Evolutionary conservation across 441 rosid genomes (phyloP).

Genomic region (Eutrema salsugineum): DNA sequence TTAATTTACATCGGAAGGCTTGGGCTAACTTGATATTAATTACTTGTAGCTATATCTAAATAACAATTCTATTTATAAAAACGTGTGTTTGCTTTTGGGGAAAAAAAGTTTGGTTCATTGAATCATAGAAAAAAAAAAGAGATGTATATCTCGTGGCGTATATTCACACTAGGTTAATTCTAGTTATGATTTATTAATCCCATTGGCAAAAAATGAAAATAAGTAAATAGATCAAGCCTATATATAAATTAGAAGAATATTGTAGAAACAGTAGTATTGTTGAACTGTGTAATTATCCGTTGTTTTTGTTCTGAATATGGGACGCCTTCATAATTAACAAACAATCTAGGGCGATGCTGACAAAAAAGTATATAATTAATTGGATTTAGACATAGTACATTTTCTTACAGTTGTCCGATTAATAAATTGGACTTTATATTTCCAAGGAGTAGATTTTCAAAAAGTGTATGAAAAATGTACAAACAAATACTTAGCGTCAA

Average conservation of each 20-base stretch:
- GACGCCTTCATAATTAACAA: not conserved
- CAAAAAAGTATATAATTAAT: too few species aligned
- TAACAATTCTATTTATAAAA: too few species aligned
- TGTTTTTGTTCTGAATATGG: too few species aligned
- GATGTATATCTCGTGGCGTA: not conserved
- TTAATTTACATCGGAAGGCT: not conserved
- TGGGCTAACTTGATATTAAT: not conserved
- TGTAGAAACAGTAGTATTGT: too few species aligned
- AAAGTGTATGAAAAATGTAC: not conserved
- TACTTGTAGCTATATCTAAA: too few species aligned
- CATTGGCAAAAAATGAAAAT: too few species aligned
- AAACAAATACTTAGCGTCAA: not conserved
- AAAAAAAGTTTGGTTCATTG: conserved; percentile 9
- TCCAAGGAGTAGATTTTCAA: not conserved
- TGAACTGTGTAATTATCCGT: too few species aligned
- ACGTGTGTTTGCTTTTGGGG: too few species aligned
- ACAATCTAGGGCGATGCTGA: not conserved
- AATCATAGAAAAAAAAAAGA: not conserved
- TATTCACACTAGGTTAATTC: too few species aligned
- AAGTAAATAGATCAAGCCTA: too few species aligned
- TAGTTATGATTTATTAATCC: too few species aligned
- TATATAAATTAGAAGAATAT: too few species aligned
- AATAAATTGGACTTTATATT: not conserved
- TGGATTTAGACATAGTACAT: not conserved
- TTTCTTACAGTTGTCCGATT: not conserved